Evolutionary conservation across 495 filamentous ascomycete species (phyloP), one percentile per base, ranked within the genome.

Genomic region (Trichoderma erinaceum): DNA sequence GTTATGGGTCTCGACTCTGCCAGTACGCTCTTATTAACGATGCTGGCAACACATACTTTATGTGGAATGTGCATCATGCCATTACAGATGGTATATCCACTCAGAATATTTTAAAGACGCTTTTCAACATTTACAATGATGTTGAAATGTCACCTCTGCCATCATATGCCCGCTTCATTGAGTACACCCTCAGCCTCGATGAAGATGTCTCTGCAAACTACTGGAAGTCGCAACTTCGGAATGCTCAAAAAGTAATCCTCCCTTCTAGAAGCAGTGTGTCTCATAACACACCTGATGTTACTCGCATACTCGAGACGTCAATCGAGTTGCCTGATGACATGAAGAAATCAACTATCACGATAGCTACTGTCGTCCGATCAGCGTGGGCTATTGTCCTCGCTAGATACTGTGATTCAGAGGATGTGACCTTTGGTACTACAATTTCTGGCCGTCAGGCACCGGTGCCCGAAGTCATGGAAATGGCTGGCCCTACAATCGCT

Each of bases 401-500:
- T 13, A 71, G 72, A 0, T 70, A 81, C 58, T 78, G 78, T 18
- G 77, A 73, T 0, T 73, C 73, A 0, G 72, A 77, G 18, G 81
- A 83, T 11, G 77, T 83, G 15, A 77, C 82, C 4, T 83, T 83
- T 66, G 81, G 81, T 16, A 78, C 82, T 66, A 67, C 81, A 13
- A 73, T 83, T 29, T 80, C 77, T 63, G 85, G 85, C 38, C 76
- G 86, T 0, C 76, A 80, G 27, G 77, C 78, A 7, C 73, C 78
- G 10, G 69, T 87, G 1, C 68, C 73, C 5, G 83, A 80, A 25
- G 72, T 88, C 16, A 75, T 75, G 25, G 74, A 78, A 23, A 82
- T 86, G 63, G 71, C 77, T 10, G 85, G 83, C 0, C 81, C 88
- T 1, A 77, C 85, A 0, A 82, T 89, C 50, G 81, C 86, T 25